Base-by-base conservation (phyloP, 148 eudicot species). In the Dianthus caryophyllus region DNA sequence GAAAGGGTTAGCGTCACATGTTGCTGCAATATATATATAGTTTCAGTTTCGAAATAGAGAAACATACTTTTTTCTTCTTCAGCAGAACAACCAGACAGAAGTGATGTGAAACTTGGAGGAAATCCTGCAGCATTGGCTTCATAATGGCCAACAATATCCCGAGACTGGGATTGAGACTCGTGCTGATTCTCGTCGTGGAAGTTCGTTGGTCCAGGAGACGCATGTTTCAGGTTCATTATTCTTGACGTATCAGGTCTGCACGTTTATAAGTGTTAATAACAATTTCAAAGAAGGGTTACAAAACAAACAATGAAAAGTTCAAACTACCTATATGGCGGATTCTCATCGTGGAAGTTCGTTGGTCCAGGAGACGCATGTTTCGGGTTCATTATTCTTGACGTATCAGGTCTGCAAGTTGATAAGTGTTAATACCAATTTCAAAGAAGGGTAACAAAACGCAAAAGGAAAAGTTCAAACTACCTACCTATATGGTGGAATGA, bases 91-190 rank as follows among this genome's bases (percentile, higher is more conserved):
- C 75, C 80, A 68, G 78, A 84, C 80, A 86, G 67, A 53, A 88
- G 77, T 17, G 95, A 80, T 1, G 81, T 80, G 80, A 91, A 91
- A 67, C 90, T 78, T 27, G 90, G 96, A 72, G 97, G 96, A 75
- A 83, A 75, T 6, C 71, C 74, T 13, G 73, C 68, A 49, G 62
- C 65, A 58, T 55, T 61, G 73, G 64, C 66, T 58, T 70, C 83
- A 74, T 74, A 64, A 55, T 69, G 65, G 52, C 48, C 43, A 49
- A 43, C 26, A 47, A 33, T 25, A 46, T 67, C 75, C 27, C 58
- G 78, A 12, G 76, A 65, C 55, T 27, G 62, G 66, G 77, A 43
- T 17, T 65, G 62, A 65, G 79, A 30, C 14, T 65, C 65, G 67
- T 77, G 76, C 74, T 61, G 33, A 72, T 61, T 75, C 62, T 82